Evolutionary conservation across 805 yeast species (phyloP).

Genomic region (Ogataea glucozyma): DNA sequence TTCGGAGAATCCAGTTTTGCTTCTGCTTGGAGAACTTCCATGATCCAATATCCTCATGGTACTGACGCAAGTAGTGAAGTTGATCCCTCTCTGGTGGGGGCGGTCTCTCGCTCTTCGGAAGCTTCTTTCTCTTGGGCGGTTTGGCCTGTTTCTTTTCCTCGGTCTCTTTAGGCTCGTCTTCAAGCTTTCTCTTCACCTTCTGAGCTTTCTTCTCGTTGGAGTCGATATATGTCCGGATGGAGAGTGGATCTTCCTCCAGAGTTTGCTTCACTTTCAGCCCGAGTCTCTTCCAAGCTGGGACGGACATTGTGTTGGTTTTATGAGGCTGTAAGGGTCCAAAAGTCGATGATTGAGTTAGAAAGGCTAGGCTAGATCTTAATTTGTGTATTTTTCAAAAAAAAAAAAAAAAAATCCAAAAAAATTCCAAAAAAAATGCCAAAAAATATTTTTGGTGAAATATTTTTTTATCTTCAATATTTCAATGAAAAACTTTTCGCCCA

Average conservation of each 20-base stretch:
- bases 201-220: constrained; percentile 19
- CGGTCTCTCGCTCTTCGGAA: constrained; percentile 65
- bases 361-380: too few species aligned
- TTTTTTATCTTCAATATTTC: constrained; percentile 7
- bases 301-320: constrained; percentile 16
- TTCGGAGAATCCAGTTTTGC: constrained; percentile 80
- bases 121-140: constrained; percentile 67
- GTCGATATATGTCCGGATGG: constrained; percentile 45
- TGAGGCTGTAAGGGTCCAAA: neutral
- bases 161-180: constrained; percentile 23
- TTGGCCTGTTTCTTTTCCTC: constrained; percentile 46
- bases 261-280: constrained; percentile 64
- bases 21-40: constrained; percentile 90
- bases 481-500: constrained; percentile 5
- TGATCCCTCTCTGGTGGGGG: constrained; percentile 82
- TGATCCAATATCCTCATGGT: constrained; percentile 50
- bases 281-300: constrained; percentile 85
- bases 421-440: too few species aligned
- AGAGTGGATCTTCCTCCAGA: constrained; percentile 46
- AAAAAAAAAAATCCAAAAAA: too few species aligned
- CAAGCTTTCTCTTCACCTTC: constrained; percentile 32
- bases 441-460: constrained; percentile 2
- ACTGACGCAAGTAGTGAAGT: constrained; percentile 61
- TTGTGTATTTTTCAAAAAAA: too few species aligned
- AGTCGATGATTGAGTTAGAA: neutral